These are phyloP conservation scores for Mycena haematopus DNA, from an alignment of 768 basidiomycete species.

Conservation along the genomic window DNA sequence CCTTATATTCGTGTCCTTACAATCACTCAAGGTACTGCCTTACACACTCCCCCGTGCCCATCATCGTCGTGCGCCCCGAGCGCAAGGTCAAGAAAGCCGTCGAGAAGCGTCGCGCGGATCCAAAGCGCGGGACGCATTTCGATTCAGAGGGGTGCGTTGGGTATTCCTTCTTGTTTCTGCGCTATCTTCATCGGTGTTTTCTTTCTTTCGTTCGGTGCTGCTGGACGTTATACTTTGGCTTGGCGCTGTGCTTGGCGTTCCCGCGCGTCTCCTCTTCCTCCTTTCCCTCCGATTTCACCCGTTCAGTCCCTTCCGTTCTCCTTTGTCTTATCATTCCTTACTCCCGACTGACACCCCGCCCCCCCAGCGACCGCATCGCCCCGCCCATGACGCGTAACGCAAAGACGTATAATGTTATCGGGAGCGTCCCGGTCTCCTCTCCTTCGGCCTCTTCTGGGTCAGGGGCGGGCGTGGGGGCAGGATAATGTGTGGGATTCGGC, in stretches of 20 bases:
- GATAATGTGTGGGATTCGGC: too few relatives aligned
- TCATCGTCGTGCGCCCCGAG: slow-evolving; percentile 93
- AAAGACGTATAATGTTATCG: slow-evolving; percentile 28
- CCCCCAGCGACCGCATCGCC: not conserved
- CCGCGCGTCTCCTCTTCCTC: not conserved
- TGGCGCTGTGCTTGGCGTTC: too few relatives aligned
- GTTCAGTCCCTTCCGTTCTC: too few relatives aligned
- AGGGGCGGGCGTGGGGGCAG: too few relatives aligned
- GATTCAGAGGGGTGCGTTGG: slow-evolving; percentile 43
- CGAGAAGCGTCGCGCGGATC: slow-evolving; percentile 87
- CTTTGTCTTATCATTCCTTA: too few relatives aligned
- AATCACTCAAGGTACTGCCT: slow-evolving; percentile 90
- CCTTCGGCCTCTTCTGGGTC: not conserved
- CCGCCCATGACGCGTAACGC: slow-evolving; percentile 19
- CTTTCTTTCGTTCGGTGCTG: too few relatives aligned
- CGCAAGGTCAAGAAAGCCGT: slow-evolving; percentile 84
- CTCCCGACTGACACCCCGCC: not conserved
- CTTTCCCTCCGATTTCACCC: too few relatives aligned
- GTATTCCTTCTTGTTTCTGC: too few relatives aligned
- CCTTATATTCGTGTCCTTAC: too few relatives aligned
- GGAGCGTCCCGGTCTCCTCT: slow-evolving; percentile 18
- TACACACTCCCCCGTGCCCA: slow-evolving; percentile 92
- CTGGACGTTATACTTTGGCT: too few relatives aligned
- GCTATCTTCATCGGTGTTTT: too few relatives aligned
- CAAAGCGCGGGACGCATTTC: slow-evolving; percentile 86